These are phyloP conservation scores for Didymella pinodella DNA, from an alignment of 2,329 filamentous ascomycete genomes.

Conservation along the genomic window DNA sequence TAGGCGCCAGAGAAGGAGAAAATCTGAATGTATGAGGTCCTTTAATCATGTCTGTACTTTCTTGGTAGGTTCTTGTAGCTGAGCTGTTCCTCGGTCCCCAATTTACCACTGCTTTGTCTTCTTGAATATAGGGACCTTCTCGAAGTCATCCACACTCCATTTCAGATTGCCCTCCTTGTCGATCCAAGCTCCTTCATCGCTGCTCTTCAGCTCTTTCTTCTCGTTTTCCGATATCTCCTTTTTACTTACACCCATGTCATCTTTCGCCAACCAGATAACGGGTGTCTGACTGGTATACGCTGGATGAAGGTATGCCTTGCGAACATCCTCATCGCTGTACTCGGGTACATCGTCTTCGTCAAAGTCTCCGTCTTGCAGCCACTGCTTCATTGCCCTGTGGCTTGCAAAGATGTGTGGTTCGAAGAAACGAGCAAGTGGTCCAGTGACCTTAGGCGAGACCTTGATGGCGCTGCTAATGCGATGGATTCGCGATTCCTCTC, in stretches of 20 bases:
- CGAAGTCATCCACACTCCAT: slow-evolving; percentile 45
- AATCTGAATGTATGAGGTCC: neutral
- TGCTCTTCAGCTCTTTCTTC: slow-evolving; percentile 37
- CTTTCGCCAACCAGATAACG: slow-evolving; percentile 46
- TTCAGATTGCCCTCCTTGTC: slow-evolving; percentile 40
- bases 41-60: neutral
- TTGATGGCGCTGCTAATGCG: slow-evolving; percentile 36
- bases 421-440: slow-evolving; percentile 46
- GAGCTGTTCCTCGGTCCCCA: neutral
- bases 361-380: slow-evolving; percentile 44
- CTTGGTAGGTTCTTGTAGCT: neutral
- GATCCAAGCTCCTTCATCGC: slow-evolving; percentile 47
- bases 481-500: slow-evolving; percentile 37
- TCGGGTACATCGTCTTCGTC: slow-evolving; percentile 43
- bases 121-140: slow-evolving; percentile 46
- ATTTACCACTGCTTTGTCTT: slow-evolving; percentile 40
- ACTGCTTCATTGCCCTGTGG: slow-evolving; percentile 45
- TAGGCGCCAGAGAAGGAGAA: neutral
- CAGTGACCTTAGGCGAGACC: slow-evolving; percentile 36
- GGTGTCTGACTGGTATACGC: slow-evolving; percentile 46
- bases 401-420: slow-evolving; percentile 48
- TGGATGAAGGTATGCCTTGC: slow-evolving; percentile 48
- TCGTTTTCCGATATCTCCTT: slow-evolving; percentile 44
- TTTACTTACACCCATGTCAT: slow-evolving; percentile 45
- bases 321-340: slow-evolving; percentile 45